Conservation (phyloP, 108 stramenopile species). For the Fistulifera pelliculosa region DNA sequence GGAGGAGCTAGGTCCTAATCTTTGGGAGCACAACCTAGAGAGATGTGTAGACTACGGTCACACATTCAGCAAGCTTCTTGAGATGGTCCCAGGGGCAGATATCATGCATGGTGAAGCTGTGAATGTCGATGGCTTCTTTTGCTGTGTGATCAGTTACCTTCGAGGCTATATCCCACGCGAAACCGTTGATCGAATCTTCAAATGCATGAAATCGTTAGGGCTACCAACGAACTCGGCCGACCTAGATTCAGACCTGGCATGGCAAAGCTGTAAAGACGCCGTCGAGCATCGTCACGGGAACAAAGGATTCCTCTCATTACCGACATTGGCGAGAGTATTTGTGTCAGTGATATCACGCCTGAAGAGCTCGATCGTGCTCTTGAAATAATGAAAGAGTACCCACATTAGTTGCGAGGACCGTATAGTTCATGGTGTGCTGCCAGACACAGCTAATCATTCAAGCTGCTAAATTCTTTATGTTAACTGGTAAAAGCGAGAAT, state of each 20-base stretch:
- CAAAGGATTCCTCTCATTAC: slow-evolving; percentile 88
- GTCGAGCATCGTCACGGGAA: slow-evolving; percentile 93
- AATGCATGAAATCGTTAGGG: slow-evolving; percentile 66
- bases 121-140: slow-evolving; percentile 94
- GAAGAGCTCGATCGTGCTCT: slow-evolving; percentile 84
- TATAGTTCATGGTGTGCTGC: neutral
- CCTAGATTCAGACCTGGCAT: slow-evolving; percentile 64
- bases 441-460: neutral
- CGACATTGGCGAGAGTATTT: slow-evolving; percentile 84
- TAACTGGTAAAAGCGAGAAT: neutral
- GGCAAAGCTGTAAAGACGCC: slow-evolving; percentile 89
- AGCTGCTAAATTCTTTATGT: neutral
- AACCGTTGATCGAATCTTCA: slow-evolving; percentile 73
- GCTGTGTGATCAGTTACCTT: slow-evolving; percentile 77
- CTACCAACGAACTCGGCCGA: slow-evolving; percentile 76
- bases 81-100: slow-evolving; percentile 89
- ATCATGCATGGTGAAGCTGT: slow-evolving; percentile 98
- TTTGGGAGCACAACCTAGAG: slow-evolving; percentile 89
- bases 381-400: slow-evolving; percentile 51
- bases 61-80: slow-evolving; percentile 92
- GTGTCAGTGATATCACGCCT: slow-evolving; percentile 85
- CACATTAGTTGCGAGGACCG: slow-evolving; percentile 9
- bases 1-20: slow-evolving; percentile 94
- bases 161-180: slow-evolving; percentile 82
- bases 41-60: slow-evolving; percentile 92